Evolutionary conservation across 2,329 filamentous ascomycete genomes (phyloP).

Genomic region (Cladosporium colombiae): DNA sequence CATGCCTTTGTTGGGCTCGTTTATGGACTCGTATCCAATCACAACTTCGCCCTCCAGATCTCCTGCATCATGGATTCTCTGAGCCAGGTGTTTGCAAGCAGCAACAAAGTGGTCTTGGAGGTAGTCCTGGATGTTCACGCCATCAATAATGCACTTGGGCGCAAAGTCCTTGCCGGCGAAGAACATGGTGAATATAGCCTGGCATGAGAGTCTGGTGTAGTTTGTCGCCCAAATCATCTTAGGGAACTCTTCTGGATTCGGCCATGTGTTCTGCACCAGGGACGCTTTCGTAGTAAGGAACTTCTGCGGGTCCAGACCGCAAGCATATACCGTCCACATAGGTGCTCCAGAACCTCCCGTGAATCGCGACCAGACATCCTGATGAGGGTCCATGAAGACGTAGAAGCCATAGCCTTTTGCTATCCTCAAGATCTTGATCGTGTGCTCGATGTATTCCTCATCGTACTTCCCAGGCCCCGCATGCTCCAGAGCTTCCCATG

Average conservation of each 20-base stretch:
- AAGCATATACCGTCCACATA: slow-evolving; percentile 96
- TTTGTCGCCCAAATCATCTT: slow-evolving; percentile 99
- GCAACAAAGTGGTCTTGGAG: slow-evolving; percentile 81
- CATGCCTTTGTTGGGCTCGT: slow-evolving; percentile 89
- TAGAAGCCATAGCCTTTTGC: slow-evolving; percentile 93
- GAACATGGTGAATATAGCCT: slow-evolving; percentile 92
- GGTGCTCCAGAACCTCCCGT: slow-evolving; percentile 93
- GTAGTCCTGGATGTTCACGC: slow-evolving; percentile 94
- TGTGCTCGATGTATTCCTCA: slow-evolving; percentile 89
- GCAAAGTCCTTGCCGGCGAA: slow-evolving; percentile 90
- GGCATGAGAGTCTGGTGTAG: slow-evolving; percentile 81
- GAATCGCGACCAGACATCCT: slow-evolving; percentile 97
- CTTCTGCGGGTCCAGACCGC: slow-evolving; percentile 80
- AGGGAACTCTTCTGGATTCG: slow-evolving; percentile 79
- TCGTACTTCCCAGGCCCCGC: slow-evolving; percentile 89
- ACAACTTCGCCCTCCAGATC: slow-evolving; percentile 84
- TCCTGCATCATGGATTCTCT: slow-evolving; percentile 83
- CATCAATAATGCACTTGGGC: slow-evolving; percentile 92
- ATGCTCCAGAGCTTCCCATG: slow-evolving; percentile 98
- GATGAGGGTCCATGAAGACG: slow-evolving; percentile 97
- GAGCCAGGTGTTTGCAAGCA: slow-evolving; percentile 78
- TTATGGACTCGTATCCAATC: slow-evolving; percentile 94
- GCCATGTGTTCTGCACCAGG: slow-evolving; percentile 91
- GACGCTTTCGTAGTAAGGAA: slow-evolving; percentile 88
- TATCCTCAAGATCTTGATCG: slow-evolving; percentile 77